Evolutionary conservation across 1,284 basidiomycete genomes (phyloP), one percentile per base, ranked within the genome.

Genomic region (Xerocomus amazonicus): DNA sequence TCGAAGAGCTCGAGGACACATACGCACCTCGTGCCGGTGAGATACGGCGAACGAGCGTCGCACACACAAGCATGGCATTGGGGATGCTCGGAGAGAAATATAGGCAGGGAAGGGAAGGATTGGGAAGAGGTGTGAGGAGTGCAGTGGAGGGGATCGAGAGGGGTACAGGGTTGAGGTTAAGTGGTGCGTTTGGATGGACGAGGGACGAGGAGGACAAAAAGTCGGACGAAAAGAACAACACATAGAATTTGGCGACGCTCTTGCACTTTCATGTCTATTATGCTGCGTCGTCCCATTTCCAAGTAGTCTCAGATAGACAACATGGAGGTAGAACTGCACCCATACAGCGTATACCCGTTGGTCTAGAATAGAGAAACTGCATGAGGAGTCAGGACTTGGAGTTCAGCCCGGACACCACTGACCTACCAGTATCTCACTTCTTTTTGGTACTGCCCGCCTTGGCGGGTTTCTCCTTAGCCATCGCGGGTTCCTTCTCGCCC

Each of bases 111-210:
- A 65, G 72, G 40, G 70, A 74, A 49, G 70, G 68, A 36, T 42
- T 83, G 6, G 74, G 73, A 13, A 68, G 66, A 12, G 77, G 80
- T 6, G 76, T 81, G 2, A 68, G 72, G 49, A 67, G 62, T 19
- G 72, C 76, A 2, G 74, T 90, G 26, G 77, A 79, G 17, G 74
- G 74, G 48, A 68, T 89, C 8, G 86, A 92, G 72, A 77, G 79
- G 47, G 65, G 70, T 28, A 91, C 90, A 4, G 90, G 90, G 0
- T 63, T 92, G 62, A 87, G 83, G 70, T 61, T 92, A 37, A 72
- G 73, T 38, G 84, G 86, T 60, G 78, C 77, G 1, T 64, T 90
- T 9, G 81, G 82, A 48, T 62, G 63, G 61, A 50, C 54, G 5
- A 6, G 42, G 0, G 55, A 53, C 13, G 53, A 56, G 50, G 54